A percentile compares a stretch with the other conserved stretches of the same genome.
Evolutionary conservation across 495 filamentous ascomycete genomes (phyloP).

Genomic region (Xylaria longipes): DNA sequence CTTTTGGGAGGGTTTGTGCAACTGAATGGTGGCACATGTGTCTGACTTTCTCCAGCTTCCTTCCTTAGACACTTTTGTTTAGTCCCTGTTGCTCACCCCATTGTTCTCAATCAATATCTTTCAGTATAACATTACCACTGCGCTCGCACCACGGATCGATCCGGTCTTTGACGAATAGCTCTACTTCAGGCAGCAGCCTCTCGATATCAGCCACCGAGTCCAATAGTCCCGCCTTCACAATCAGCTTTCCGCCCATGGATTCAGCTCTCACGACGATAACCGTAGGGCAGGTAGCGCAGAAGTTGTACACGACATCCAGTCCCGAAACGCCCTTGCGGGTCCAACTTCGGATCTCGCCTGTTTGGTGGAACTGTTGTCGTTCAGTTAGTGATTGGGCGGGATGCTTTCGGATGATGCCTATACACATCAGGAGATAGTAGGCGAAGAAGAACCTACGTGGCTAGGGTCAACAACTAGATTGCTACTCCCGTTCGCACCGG

Average conservation of each 20-base stretch:
- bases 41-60: background rate
- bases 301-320: constrained; percentile 16
- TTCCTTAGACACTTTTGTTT: background rate
- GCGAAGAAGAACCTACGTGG: background rate
- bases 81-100: background rate
- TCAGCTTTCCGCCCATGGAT: background rate
- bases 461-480: constrained; percentile 10
- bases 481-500: constrained; percentile 17
- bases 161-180: constrained; percentile 21
- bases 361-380: constrained; percentile 12
- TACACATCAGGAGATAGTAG: background rate
- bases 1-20: background rate
- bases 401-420: background rate
- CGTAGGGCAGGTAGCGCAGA: constrained; percentile 21
- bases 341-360: constrained; percentile 12
- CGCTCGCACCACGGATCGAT: constrained; percentile 22
- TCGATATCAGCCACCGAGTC: constrained; percentile 12
- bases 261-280: background rate
- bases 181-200: background rate
- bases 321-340: constrained; percentile 16
- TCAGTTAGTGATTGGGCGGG: background rate
- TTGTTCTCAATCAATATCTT: background rate
- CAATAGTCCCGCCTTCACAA: constrained; percentile 9
- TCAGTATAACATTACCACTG: constrained; percentile 4
- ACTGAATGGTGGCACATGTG: background rate